These are phyloP conservation scores for Blastomyces gilchristii DNA, from an alignment of 2,329 filamentous ascomycete genomes.

Conservation along the genomic window DNA sequence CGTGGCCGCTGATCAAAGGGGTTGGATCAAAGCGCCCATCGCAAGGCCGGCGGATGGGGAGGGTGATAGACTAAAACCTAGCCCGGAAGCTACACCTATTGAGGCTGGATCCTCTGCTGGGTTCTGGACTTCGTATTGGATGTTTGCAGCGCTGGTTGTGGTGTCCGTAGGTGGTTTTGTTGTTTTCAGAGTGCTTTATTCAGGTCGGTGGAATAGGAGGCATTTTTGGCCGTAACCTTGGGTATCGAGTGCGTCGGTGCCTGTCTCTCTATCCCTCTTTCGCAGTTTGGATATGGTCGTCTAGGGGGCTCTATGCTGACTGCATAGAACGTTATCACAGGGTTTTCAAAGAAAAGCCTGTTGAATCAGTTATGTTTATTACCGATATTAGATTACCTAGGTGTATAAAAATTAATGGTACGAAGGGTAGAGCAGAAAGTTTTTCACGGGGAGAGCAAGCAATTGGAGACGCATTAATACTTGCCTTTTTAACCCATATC, in stretches of 20 bases:
- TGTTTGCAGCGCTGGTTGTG: background rate
- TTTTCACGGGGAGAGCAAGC: no score
- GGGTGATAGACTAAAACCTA: background rate
- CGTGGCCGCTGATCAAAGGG: background rate
- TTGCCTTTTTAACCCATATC: no score
- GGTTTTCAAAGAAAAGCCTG: no score
- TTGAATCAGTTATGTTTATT: no score
- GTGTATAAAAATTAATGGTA: no score
- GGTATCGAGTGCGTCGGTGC: background rate
- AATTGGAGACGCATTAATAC: no score
- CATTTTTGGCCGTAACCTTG: background rate
- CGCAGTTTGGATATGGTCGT: no score
- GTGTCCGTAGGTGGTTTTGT: background rate
- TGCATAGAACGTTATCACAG: no score
- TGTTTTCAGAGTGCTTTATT: background rate
- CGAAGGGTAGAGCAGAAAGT: no score
- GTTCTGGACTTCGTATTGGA: background rate
- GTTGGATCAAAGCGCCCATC: constrained; percentile 3
- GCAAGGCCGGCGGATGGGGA: background rate
- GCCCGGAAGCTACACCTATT: background rate
- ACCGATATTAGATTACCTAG: no score
- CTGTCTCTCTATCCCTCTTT: background rate
- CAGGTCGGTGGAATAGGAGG: background rate
- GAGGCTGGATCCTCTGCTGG: background rate
- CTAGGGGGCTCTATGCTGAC: no score